phyloP scores from a whole-genome alignment of 768 basidiomycete genomes.

The Boletus rex-veris region DNA sequence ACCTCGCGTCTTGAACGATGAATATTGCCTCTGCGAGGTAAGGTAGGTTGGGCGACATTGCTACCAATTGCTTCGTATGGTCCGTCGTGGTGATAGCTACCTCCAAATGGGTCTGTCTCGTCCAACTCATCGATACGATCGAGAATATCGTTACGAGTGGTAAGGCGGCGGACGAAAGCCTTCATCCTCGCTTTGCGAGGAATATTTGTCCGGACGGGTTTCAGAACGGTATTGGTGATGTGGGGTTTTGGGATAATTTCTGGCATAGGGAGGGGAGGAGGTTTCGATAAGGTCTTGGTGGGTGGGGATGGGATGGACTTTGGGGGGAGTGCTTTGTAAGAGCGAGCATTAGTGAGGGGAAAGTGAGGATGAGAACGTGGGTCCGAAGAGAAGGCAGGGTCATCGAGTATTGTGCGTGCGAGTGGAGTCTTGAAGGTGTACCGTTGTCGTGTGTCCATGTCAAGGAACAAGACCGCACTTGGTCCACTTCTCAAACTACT shows the following conservation, averaged over 20 bases:
- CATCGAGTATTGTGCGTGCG: slow-evolving; percentile 35
- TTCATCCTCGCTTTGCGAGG: slow-evolving; percentile 23
- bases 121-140: slow-evolving; percentile 79
- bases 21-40: background rate
- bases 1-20: slow-evolving; percentile 18
- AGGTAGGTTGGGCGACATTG: slow-evolving; percentile 11
- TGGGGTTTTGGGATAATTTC: background rate
- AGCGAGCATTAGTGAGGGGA: slow-evolving; percentile 15
- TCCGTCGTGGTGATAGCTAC: slow-evolving; percentile 61
- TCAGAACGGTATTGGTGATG: background rate
- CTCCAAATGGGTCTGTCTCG: slow-evolving; percentile 67
- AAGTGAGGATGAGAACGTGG: slow-evolving; percentile 48
- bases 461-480: background rate
- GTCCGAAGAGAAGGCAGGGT: slow-evolving; percentile 59
- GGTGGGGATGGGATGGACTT: background rate
- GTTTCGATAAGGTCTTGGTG: background rate
- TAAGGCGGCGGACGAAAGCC: slow-evolving; percentile 26
- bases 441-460: background rate
- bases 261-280: background rate
- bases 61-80: slow-evolving; percentile 68
- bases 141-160: slow-evolving; percentile 33
- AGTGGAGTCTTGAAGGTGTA: background rate
- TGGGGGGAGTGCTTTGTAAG: slow-evolving; percentile 23
- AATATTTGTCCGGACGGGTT: background rate
- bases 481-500: too few relatives aligned